Base-by-base conservation (phyloP, 169 alveolate genomes). In the Plasmodium chabaudi region DNA sequence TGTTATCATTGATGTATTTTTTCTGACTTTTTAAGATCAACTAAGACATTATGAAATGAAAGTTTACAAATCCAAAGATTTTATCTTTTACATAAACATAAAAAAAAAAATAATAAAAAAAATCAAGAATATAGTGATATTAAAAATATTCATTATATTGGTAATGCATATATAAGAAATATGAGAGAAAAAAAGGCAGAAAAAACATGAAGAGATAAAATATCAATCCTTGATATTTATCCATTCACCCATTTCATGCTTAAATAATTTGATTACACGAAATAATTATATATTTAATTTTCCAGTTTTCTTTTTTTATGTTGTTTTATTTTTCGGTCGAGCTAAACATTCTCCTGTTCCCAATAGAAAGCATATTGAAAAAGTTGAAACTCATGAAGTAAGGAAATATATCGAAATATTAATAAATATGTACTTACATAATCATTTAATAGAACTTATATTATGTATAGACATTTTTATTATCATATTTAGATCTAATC, bases 331-430 rank as follows among this genome's bases (percentile, higher is more conserved):
- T 77, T 49, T 51, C 88, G 17, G 49, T 55, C 46, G 88, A 77
- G 51, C 23, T 77, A 34, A 77, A 77, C 46, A 25, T 77, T 17
- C 25, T 77, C 56, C 23, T 77, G 21, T 77, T 77, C 10, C 88
- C 88, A 39, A 77, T 77, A 12, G 88, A 77, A 34, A 64, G 88
- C 44, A 77, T 77, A 63, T 64, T 77, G 67, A 77, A 77, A 68
- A 77, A 77, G 51, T 44, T 77, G 34, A 77, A 77, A 57, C 88
- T 77, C 19, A 77, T 77, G 88, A 77, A 77, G 88, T 77, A 63
- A n/a, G 23, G 19, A 10, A 53, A 17, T 51, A 51, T 2, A 15
- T 2, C 0, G 3, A 51, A 13, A 51, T 15, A 51, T 15, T 51
- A 51, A 51, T 13, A 13, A 51, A 15, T 51, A 51, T 51, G 59